Evolutionary conservation across 176 grass and related monocot genomes (phyloP), one percentile per base, ranked within the genome.

Genomic region (Oropetium thomaeum): DNA sequence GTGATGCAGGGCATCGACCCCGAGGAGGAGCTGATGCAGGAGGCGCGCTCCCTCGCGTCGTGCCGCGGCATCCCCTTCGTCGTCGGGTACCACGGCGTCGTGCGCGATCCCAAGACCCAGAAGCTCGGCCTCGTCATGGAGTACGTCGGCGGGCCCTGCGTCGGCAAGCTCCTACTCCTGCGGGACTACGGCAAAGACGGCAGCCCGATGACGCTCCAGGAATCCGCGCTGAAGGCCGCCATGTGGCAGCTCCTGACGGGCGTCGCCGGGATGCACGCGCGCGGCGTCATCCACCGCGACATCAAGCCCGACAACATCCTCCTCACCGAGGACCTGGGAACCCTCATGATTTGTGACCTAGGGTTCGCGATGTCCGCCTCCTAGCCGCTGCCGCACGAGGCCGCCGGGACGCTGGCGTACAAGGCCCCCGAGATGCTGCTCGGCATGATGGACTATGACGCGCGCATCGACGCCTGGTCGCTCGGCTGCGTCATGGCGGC

Each of bases 401-500:
- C 29, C 0, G 70, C 22, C 41, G 84, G 58, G 12, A 63, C 84
- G 22, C 40, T 77, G 4, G 44, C 32, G 53, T 87, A 82, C 53
- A 66, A 37, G 59, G 83, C 83, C 1, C 69, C 83, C 19, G 76
- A 86, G 78, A 8, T 75, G 45, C 76, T 81, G 16, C 62, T 31
- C 2, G 84, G 39, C 16, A 58, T 10, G n/a, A 23, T 9, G 8
- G 38, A 43, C 54, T 87, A 76, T 63, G 64, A 33, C 32, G 26
- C 41, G 33, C 38, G 19, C 52, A 67, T 87, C 0, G 84, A 87
- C 43, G 29, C 67, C 62, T 87, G 84, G 84, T 76, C 84, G 8
- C 62, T 81, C 7, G 84, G 77, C 9, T 87, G 84, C 28, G 69
- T 87, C 43, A 87, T 87, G 84, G 84, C 84, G 0, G 63, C 76